Evolutionary conservation across 1,284 basidiomycete species (phyloP).

Genomic region (Lignosus rhinocerotis): DNA sequence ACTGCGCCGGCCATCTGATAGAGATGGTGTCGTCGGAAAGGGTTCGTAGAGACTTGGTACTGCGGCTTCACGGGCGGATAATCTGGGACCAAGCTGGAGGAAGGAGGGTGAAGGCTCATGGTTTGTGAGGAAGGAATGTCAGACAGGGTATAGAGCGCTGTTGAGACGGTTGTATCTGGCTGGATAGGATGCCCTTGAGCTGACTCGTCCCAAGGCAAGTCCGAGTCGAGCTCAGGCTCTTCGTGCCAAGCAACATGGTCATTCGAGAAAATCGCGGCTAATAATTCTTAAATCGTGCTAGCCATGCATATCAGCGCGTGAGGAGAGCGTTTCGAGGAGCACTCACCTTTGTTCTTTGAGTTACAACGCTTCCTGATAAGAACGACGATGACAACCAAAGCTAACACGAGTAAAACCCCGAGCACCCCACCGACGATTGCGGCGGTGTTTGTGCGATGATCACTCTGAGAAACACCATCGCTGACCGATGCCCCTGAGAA

Average conservation of each 20-base stretch:
- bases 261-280: background rate
- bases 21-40: background rate
- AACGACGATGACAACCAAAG: background rate
- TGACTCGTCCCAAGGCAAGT: background rate
- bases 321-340: background rate
- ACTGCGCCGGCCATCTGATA: no score
- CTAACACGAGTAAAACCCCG: background rate
- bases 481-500: background rate
- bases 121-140: background rate
- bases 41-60: background rate
- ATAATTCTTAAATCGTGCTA: background rate
- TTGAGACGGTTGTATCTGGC: background rate
- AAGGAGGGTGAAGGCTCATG: background rate
- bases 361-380: background rate
- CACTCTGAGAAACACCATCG: background rate
- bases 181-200: background rate
- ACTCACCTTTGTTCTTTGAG: background rate
- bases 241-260: background rate
- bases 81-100: background rate
- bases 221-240: background rate
- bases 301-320: background rate
- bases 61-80: background rate
- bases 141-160: background rate
- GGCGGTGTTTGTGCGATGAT: background rate
- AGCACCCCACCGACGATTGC: background rate